Base-by-base conservation (phyloP, 768 basidiomycete genomes). In the Sarcomyxa edulis region DNA sequence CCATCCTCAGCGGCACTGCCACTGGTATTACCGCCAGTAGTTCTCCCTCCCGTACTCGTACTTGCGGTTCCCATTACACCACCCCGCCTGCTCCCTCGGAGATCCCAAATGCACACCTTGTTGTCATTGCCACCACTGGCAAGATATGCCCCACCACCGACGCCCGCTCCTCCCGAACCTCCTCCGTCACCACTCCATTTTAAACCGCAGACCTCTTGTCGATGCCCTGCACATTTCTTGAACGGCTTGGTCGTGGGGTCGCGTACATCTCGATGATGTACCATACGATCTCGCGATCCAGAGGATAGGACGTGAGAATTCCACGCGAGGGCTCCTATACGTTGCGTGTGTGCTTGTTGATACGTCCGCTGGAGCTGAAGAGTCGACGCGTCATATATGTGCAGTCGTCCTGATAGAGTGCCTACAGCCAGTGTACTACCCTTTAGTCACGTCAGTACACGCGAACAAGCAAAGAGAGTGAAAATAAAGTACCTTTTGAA, bases 71-170 rank as follows among this genome's bases (percentile, higher is more conserved):
- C 52, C 2, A 38, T 49, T 1, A 51, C 41, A 2, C 52, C 49
- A 18, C 64, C 60, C 32, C 77, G 59, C 48, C 68, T 67, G 5
- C 76, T 74, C 7, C 84, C 86, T 40, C 87, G 72, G 39, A 91
- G 64, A 55, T 97, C 93, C 90, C 94, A 99, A 37, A 99, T 92
- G 51, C 90, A 92, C 12, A 99, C 88, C 65, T 97, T 97, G 64
- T 99, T 99, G 62, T 99, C 95, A 56, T 99, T 99, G 0, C 95
- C 95, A 2, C 95, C 95, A 48, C 86, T 91, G 3, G 95, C 95
- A 4, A 99, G 74, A 21, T 71, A 71, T 6, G 81, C 81, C 0
- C 58, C 52, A 0, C 48, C 55, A 0, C 59, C 54, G n/a, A n/a
- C n/a, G 0, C 68, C 69, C 1, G 53, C 61, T 19, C 39, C 45